Conservation (phyloP, 2,329 filamentous ascomycete species). For the Plenodomus biglobosus region DNA sequence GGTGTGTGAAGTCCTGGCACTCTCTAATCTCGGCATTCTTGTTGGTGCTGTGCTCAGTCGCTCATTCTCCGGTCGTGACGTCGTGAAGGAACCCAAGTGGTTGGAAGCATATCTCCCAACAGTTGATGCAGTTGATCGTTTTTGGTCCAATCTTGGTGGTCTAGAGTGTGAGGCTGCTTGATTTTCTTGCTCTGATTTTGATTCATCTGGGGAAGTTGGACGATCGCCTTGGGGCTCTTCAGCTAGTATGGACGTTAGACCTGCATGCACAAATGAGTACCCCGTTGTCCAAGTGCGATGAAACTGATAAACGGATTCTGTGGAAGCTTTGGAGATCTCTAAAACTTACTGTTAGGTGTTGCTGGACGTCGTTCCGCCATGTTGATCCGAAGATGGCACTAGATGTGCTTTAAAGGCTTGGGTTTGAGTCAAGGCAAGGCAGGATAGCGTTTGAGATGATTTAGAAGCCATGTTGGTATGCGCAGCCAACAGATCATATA, state of each 20-base stretch:
- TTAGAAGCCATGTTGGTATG: conserved; percentile 13
- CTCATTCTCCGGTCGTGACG: conserved; percentile 7
- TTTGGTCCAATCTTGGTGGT: conserved; percentile 13
- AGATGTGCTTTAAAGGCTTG: background rate
- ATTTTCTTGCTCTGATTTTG: conserved; percentile 6
- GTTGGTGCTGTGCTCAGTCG: conserved; percentile 9
- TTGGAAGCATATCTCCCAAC: conserved; percentile 20
- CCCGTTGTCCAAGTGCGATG: background rate
- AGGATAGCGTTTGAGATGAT: conserved; percentile 2
- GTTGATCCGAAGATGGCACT: background rate
- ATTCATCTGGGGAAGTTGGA: conserved; percentile 3
- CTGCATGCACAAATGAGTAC: background rate
- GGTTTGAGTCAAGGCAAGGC: background rate
- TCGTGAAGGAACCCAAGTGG: conserved; percentile 3
- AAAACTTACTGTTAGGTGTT: conserved; percentile 8
- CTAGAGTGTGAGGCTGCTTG: conserved; percentile 9
- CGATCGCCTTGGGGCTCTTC: conserved; percentile 1
- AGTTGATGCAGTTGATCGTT: conserved; percentile 14
- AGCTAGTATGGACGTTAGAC: background rate
- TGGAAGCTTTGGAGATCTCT: background rate
- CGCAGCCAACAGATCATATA: background rate
- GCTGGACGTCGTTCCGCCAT: conserved; percentile 14
- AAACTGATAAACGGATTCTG: background rate
- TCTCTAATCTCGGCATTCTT: conserved; percentile 15
- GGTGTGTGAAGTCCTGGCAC: conserved; percentile 14